These are phyloP conservation scores for Coemansia sp. DNA, from an alignment of 192 early-diverging fungal species.

Conservation along the genomic window DNA sequence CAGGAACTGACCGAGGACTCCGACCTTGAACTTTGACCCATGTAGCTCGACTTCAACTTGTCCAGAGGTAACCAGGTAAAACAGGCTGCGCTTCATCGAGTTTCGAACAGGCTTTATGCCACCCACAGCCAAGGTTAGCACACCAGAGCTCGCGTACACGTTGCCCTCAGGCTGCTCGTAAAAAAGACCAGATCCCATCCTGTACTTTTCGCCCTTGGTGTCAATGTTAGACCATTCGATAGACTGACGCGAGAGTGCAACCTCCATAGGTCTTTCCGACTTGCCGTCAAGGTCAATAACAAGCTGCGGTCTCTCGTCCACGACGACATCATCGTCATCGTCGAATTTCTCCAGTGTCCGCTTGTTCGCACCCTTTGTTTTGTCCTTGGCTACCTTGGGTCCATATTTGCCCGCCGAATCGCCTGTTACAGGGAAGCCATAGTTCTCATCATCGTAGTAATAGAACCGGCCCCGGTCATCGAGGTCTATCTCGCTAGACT, in stretches of 20 bases:
- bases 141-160: constrained; percentile 24
- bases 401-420: constrained; percentile 27
- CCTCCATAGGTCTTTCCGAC: constrained; percentile 12
- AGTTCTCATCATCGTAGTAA: constrained; percentile 53
- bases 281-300: constrained; percentile 26
- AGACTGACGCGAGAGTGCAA: constrained; percentile 35
- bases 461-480: constrained; percentile 34
- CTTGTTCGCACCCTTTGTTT: constrained; percentile 12
- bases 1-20: constrained; percentile 45
- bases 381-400: constrained; percentile 15
- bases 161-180: constrained; percentile 19
- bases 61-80: constrained; percentile 45
- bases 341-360: constrained; percentile 20
- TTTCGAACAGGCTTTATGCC: constrained; percentile 36
- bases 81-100: constrained; percentile 19
- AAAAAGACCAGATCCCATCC: constrained; percentile 30
- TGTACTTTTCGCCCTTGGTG: constrained; percentile 24
- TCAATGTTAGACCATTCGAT: constrained; percentile 35
- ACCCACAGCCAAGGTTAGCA: constrained; percentile 32
- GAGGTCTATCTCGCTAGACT: constrained; percentile 30
- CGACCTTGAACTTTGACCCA: constrained; percentile 33
- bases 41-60: constrained; percentile 41
- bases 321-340: constrained; percentile 44
- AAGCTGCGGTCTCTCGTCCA: constrained; percentile 15
- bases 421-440: constrained; percentile 33